Conservation (phyloP, 2,329 filamentous ascomycete species). For the Chrysoporthe cubensis region DNA sequence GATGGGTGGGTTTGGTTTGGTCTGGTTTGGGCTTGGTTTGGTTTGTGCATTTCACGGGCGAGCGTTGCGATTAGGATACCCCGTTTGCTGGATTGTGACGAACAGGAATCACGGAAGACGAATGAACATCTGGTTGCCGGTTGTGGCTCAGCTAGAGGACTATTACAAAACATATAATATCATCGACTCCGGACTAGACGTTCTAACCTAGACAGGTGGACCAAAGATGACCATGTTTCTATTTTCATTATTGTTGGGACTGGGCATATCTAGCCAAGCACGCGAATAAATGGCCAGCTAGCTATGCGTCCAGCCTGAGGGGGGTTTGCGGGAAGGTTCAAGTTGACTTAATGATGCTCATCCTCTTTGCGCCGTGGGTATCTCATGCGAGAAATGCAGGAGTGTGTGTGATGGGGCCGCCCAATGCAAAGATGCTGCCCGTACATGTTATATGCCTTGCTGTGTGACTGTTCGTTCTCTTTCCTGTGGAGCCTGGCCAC, state of each 20-base stretch:
- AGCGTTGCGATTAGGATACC: neutral
- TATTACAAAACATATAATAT: neutral
- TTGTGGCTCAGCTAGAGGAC: too few relatives aligned
- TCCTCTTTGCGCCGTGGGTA: conserved; percentile 26
- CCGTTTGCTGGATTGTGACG: neutral
- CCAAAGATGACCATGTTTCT: neutral
- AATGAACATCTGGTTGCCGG: neutral
- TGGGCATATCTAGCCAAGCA: neutral
- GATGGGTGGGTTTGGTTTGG: neutral
- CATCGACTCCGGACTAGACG: neutral
- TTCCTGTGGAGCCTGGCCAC: neutral
- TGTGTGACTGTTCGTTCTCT: neutral
- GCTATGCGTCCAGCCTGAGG: neutral
- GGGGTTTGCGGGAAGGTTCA: neutral
- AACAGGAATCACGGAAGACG: neutral
- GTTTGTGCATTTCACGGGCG: neutral
- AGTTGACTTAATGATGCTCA: neutral
- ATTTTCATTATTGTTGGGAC: neutral
- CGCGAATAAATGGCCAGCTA: neutral
- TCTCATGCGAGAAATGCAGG: conserved; percentile 30
- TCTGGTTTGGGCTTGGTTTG: neutral
- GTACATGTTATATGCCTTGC: neutral
- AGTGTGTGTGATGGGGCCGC: conserved; percentile 23
- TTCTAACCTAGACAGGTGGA: neutral
- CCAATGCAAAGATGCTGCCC: conserved; percentile 18